Evolutionary conservation across 1,139 yeast genomes (phyloP), one percentile per base, ranked within the genome.

Genomic region (Trichomonascaceae sp.): DNA sequence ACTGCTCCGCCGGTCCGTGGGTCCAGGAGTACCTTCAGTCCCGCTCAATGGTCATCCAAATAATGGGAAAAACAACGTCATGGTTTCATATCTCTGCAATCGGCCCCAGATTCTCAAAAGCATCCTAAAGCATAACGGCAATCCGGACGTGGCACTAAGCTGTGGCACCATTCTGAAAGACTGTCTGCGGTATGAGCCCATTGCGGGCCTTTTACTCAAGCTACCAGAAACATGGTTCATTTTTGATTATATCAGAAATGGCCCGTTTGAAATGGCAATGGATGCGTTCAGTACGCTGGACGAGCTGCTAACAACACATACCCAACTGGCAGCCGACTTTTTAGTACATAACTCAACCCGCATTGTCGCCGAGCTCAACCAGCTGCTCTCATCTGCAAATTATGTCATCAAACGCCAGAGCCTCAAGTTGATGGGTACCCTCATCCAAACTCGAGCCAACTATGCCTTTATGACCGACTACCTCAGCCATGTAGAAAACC

Each of bases 371-470:
- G 62, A 64, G 42, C 76, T 84, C 45, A 84, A 81, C 53, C 65
- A 65, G 40, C 60, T 87, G 40, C 76, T 89, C 45, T 71, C 74
- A 32, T 77, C 84, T 33, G 71, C 72, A 16, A 85, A 81, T 54
- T 89, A 89, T 54, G 96, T 89, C 26, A 84, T 93, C 4, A 84
- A 85, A 52, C 71, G 98, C 41, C 98, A 89, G 57, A 76, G 93
- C 31, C 74, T 85, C 17, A 77, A 87, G 47, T 62, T 89, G 27
- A 64, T 87, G 43, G 72, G 80, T 16, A 80, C 76, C 38, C 64
- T 89, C 44, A 76, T 89, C n/a, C 65, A 82, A 38, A 74, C 74
- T 38, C 69, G 87, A 43, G 67, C 76, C 27, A 82, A 85, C 57
- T 81, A 74, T 49, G 62, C 59, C 33, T 71, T 82, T 45, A 76